phyloP scores from a whole-genome alignment of 108 stramenopile genomes.

The Pseudonitzschia multistriata region DNA sequence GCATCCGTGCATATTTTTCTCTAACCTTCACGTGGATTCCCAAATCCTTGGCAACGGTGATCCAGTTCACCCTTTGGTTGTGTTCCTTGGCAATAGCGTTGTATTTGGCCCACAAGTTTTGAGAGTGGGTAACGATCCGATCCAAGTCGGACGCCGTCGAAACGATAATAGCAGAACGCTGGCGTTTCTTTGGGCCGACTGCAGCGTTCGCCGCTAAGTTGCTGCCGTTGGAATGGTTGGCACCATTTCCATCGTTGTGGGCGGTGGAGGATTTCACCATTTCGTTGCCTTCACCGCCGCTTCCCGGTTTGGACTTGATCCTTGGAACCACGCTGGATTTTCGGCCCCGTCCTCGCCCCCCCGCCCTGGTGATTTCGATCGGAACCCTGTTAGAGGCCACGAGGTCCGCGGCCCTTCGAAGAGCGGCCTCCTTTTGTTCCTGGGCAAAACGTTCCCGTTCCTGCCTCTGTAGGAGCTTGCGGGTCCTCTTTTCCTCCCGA shows the following conservation, averaged over 20 bases:
- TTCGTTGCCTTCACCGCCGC: background rate
- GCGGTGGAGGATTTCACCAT: background rate
- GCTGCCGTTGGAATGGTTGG: background rate
- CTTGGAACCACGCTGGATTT: background rate
- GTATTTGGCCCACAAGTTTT: constrained; percentile 84
- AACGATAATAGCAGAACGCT: constrained; percentile 70
- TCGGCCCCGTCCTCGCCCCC: background rate
- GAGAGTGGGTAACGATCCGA: constrained; percentile 75
- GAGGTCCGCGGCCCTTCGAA: constrained; percentile 67
- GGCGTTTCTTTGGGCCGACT: constrained; percentile 28
- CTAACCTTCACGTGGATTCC: constrained; percentile 87
- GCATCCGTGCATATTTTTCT: constrained; percentile 86
- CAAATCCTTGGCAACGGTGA: constrained; percentile 73
- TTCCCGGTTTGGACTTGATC: background rate
- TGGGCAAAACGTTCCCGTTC: constrained; percentile 62
- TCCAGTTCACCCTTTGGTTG: constrained; percentile 85
- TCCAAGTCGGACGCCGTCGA: constrained; percentile 71
- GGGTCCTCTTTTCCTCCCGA: constrained; percentile 58
- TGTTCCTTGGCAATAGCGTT: constrained; percentile 85
- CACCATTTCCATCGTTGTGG: background rate
- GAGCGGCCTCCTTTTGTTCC: constrained; percentile 74
- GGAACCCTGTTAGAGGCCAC: constrained; percentile 73
- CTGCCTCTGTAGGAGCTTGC: constrained; percentile 54
- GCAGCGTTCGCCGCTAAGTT: background rate
- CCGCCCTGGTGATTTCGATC: constrained; percentile 62